phyloP scores from a whole-genome alignment of 1,139 yeast genomes.

The Nakaseomyces glabratus region DNA sequence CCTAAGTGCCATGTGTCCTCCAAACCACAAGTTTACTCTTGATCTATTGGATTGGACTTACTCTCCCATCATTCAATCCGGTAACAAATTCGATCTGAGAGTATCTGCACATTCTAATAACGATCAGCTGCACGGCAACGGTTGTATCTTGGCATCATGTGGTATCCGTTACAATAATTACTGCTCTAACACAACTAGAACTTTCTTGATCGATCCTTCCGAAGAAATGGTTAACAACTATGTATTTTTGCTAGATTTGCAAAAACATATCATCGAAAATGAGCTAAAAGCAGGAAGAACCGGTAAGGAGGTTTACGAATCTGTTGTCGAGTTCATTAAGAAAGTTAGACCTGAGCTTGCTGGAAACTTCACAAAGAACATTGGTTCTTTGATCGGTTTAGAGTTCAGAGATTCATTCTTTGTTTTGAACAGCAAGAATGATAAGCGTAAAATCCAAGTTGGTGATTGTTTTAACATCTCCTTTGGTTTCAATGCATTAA shows the following conservation, averaged over 20 bases:
- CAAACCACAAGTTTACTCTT: conserved; percentile 56
- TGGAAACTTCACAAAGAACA: conserved; percentile 60
- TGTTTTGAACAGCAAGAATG: conserved; percentile 65
- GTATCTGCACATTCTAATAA: conserved; percentile 76
- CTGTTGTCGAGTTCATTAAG: conserved; percentile 51
- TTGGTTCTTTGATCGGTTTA: conserved; percentile 86
- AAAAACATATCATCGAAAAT: conserved; percentile 46
- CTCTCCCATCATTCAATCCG: conserved; percentile 85
- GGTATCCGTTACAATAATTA: conserved; percentile 85
- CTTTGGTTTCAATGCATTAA: conserved; percentile 65
- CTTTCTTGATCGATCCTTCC: conserved; percentile 85
- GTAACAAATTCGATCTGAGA: conserved; percentile 73
- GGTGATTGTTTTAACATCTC: conserved; percentile 73
- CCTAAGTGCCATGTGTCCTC: conserved; percentile 34
- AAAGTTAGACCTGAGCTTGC: conserved; percentile 56
- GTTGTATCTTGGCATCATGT: conserved; percentile 74
- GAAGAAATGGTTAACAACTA: conserved; percentile 70
- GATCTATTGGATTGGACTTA: conserved; percentile 88
- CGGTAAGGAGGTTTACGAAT: conserved; percentile 58
- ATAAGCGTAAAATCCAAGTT: conserved; percentile 48
- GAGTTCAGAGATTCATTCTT: conserved; percentile 80
- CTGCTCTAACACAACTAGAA: conserved; percentile 81
- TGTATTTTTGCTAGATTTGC: conserved; percentile 63
- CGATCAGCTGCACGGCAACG: conserved; percentile 59
- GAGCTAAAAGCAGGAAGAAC: conserved; percentile 59